Evolutionary conservation across 2,329 filamentous ascomycete genomes (phyloP).

Genomic region (Dactylonectria estremocensis): DNA sequence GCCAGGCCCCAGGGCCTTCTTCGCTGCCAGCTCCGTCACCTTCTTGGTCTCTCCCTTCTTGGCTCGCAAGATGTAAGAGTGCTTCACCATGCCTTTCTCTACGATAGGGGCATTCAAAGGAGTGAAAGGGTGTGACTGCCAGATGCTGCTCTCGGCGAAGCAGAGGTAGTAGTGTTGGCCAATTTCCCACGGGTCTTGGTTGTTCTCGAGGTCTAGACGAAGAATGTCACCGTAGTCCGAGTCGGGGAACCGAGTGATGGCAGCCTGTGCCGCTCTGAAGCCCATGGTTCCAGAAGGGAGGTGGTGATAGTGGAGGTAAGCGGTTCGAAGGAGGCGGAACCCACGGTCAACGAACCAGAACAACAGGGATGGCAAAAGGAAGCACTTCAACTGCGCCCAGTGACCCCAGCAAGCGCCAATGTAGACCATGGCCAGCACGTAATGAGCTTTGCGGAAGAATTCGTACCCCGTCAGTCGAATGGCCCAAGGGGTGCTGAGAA

Average conservation of each 20-base stretch:
- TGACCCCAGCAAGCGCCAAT: constrained; percentile 84
- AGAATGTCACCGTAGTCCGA: constrained; percentile 73
- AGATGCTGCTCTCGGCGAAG: constrained; percentile 76
- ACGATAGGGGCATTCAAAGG: constrained; percentile 68
- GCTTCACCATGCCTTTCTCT: constrained; percentile 58
- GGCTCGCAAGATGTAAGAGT: constrained; percentile 72
- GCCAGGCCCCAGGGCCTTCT: constrained; percentile 52
- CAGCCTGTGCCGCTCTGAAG: constrained; percentile 68
- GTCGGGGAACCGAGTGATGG: constrained; percentile 65
- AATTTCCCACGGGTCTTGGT: constrained; percentile 73
- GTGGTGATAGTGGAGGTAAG: constrained; percentile 74
- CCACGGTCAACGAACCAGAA: constrained; percentile 77
- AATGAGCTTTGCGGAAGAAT: constrained; percentile 82
- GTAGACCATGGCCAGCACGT: constrained; percentile 81
- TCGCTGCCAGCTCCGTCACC: constrained; percentile 62
- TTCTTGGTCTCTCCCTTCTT: constrained; percentile 73
- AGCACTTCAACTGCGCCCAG: constrained; percentile 78
- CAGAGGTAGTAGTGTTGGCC: constrained; percentile 82
- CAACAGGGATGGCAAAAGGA: constrained; percentile 76
- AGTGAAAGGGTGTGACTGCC: constrained; percentile 82
- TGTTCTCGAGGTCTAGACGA: constrained; percentile 75
- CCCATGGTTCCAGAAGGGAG: constrained; percentile 59
- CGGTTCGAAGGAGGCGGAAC: constrained; percentile 70
- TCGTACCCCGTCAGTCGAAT: constrained; percentile 82
- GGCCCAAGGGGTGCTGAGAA: constrained; percentile 69